These are phyloP conservation scores for Orbilia brochopaga DNA, from an alignment of 2,329 filamentous ascomycete species.

Conservation along the genomic window DNA sequence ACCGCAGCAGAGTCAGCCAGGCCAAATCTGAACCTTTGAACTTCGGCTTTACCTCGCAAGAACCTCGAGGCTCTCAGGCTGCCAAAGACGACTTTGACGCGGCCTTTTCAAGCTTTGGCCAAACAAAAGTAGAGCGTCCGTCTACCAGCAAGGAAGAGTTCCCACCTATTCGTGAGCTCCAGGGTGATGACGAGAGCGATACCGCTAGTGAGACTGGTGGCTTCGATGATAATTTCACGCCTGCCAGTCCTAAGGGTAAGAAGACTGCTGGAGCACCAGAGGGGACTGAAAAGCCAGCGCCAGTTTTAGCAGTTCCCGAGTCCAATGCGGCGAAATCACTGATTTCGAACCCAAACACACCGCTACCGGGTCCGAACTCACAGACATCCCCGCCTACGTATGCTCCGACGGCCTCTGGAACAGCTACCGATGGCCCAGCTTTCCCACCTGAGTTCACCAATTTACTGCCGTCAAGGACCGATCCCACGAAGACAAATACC, in stretches of 20 bases:
- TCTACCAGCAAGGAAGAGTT: conserved; percentile 76
- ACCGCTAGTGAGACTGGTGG: conserved; percentile 78
- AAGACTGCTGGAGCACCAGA: conserved; percentile 57
- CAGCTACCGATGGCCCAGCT: conserved; percentile 57
- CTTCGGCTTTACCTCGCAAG: conserved; percentile 55
- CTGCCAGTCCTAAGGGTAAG: conserved; percentile 60
- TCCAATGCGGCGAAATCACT: conserved; percentile 57
- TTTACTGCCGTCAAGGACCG: conserved; percentile 64
- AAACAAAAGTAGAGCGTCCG: conserved; percentile 62
- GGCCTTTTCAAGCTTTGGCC: conserved; percentile 77
- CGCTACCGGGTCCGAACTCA: conserved; percentile 63
- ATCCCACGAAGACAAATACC: conserved; percentile 59
- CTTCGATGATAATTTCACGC: conserved; percentile 91
- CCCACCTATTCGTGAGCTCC: conserved; percentile 87
- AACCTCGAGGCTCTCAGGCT: conserved; percentile 56
- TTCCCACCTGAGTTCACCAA: conserved; percentile 66
- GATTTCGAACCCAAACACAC: conserved; percentile 54
- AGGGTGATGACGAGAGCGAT: conserved; percentile 82
- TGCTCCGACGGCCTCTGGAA: conserved; percentile 59
- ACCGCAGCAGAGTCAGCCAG: conserved; percentile 59
- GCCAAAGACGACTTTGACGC: conserved; percentile 82
- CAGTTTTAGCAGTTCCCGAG: conserved; percentile 57
- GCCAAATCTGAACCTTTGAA: conserved; percentile 59
- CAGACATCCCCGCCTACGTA: conserved; percentile 68
- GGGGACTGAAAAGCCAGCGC: conserved; percentile 58